Conservation (phyloP, 331 rosid genomes). For the Phaseolus coccineus region DNA sequence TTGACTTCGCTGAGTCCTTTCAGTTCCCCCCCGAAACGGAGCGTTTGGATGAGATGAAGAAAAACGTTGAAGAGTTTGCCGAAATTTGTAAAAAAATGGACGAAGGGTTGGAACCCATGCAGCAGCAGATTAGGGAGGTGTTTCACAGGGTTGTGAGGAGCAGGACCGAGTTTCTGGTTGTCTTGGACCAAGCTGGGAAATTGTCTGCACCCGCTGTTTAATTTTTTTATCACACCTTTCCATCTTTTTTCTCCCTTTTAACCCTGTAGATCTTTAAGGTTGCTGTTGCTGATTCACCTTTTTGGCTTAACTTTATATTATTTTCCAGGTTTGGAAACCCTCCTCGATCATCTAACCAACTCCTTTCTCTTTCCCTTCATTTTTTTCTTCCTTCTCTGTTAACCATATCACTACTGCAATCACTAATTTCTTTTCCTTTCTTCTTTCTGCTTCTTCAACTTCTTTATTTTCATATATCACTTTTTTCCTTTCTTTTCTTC, state of each 20-base stretch:
- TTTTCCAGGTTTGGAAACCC: too few species aligned
- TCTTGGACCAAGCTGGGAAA: constrained; percentile 76
- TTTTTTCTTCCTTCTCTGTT: too few species aligned
- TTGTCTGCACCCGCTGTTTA: constrained; percentile 55
- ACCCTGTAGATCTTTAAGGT: not conserved
- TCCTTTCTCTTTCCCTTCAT: too few species aligned
- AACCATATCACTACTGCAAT: too few species aligned
- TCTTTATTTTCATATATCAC: too few species aligned
- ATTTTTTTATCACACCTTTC: not conserved
- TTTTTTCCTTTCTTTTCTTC: too few species aligned
- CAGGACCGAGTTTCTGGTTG: constrained; percentile 78
- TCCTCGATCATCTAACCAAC: too few species aligned
- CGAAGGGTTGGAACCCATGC: constrained; percentile 84
- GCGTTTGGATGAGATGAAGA: constrained; percentile 62
- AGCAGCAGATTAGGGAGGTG: constrained; percentile 86
- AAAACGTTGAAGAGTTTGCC: constrained; percentile 69
- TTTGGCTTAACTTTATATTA: too few species aligned
- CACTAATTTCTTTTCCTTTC: too few species aligned
- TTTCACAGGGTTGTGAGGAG: constrained; percentile 87
- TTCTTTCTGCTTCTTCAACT: too few species aligned
- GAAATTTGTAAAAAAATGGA: constrained; percentile 86
- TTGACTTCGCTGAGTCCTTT: constrained; percentile 72
- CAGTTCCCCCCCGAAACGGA: constrained; percentile 70
- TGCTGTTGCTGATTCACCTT: too few species aligned
- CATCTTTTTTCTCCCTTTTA: not conserved